A percentile compares a stretch with the other conserved stretches of the same genome.
phyloP scores from a whole-genome alignment of 306 rosid genomes.

The Glycine tomentella region DNA sequence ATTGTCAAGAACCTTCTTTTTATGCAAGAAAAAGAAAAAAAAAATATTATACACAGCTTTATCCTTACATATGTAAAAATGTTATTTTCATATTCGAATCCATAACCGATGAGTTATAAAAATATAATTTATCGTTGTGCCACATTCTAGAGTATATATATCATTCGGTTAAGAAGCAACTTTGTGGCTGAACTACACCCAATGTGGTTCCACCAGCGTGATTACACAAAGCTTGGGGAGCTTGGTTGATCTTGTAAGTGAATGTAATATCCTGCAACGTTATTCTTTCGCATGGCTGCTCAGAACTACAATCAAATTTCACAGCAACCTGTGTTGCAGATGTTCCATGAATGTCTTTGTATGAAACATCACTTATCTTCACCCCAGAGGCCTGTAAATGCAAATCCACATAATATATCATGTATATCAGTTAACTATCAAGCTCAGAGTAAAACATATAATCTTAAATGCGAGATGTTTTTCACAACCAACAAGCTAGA shows the following conservation, averaged over 20 bases:
- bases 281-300: conserved; percentile 55
- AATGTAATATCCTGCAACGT: conserved; percentile 57
- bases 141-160: too few relatives aligned
- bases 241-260: conserved; percentile 45
- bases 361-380: conserved; percentile 53
- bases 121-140: too few relatives aligned
- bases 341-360: conserved; percentile 61
- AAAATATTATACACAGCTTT: too few relatives aligned
- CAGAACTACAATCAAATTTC: conserved; percentile 63
- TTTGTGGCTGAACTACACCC: conserved; percentile 54
- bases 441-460: too few relatives aligned
- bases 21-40: too few relatives aligned
- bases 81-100: too few relatives aligned
- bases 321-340: conserved; percentile 65
- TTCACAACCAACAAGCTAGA: too few relatives aligned
- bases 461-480: too few relatives aligned
- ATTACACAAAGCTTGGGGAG: conserved; percentile 52
- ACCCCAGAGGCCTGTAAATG: conserved; percentile 56
- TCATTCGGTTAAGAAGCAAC: conserved; percentile 45
- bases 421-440: too few relatives aligned
- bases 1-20: too few relatives aligned
- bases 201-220: conserved; percentile 48
- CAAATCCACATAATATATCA: background rate
- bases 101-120: too few relatives aligned
- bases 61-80: too few relatives aligned